Evolutionary conservation across 768 basidiomycete species (phyloP), one percentile per base, ranked within the genome.

Genomic region (Tricholoma matsutake): DNA sequence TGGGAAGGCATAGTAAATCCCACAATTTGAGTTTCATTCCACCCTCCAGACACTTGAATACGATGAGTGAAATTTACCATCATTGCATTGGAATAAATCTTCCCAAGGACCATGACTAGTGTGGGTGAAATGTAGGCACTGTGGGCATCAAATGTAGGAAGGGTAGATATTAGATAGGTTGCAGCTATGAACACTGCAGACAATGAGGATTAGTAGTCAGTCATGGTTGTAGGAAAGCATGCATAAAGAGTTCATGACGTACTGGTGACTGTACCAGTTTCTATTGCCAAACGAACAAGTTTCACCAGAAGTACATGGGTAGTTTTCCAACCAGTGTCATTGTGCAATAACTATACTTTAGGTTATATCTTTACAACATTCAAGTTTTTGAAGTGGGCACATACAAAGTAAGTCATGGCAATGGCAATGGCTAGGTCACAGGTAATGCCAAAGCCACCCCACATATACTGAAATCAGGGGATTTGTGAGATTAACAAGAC

Each of bases 51-150:
- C 16, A 43, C 1, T 3, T 41, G n/a, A 6, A 39, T 34, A 4
- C 55, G 55, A 22, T 43, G 22, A 56, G 41, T 56, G 20, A 56
- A 56, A 41, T 41, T 39, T 1, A 29, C 55, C 55, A 56, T 56
- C 55, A 56, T 56, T 2, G 55, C 37, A 56, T 56, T 56, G 6
- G 55, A 41, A 31, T 56, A 56, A 25, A 43, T 14, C 4, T 43
- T 37, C 8, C 55, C 55, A 1, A 56, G 37, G 16, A 41, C n/a
- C 0, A 55, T 2, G 10, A 14, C 5, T 22, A 34, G 54, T 35
- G n/a, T 3, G 5, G 25, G 31, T 4, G 4, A 18, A 34, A 8
- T 3, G 11, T 1, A n/a, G n/a, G n/a, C 2, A 18, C 6, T 14
- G n/a, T 13, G 11, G n/a, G n/a, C n/a, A n/a, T n/a, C n/a, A n/a